phyloP scores from a whole-genome alignment of 352 stramenopile species.

The Saprolegnia parasitica region DNA sequence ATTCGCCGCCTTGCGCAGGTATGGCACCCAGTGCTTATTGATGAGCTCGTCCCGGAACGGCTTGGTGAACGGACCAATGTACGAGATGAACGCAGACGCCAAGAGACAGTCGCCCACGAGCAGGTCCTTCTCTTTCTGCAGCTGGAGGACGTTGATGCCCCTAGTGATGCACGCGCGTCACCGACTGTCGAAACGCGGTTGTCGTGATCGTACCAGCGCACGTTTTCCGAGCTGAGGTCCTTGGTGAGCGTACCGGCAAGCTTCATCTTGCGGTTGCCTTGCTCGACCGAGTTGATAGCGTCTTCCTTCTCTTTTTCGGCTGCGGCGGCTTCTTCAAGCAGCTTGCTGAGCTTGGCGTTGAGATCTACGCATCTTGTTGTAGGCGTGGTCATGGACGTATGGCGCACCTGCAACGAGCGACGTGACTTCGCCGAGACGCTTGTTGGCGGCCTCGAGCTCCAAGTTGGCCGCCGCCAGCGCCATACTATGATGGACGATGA shows the following conservation, averaged over 20 bases:
- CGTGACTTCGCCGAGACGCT: constrained; percentile 81
- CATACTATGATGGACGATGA: constrained; percentile 28
- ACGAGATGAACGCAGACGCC: constrained; percentile 93
- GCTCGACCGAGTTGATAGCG: constrained; percentile 87
- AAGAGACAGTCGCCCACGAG: constrained; percentile 92
- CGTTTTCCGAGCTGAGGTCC: constrained; percentile 94
- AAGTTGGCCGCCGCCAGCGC: constrained; percentile 88
- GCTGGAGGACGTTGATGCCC: constrained; percentile 88
- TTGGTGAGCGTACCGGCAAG: constrained; percentile 92
- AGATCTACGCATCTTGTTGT: constrained; percentile 47
- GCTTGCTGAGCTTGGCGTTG: constrained; percentile 89
- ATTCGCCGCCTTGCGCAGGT: constrained; percentile 79
- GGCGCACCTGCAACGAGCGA: constrained; percentile 61
- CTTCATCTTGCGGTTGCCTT: constrained; percentile 93
- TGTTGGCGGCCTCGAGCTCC: constrained; percentile 89
- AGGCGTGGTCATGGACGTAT: neutral
- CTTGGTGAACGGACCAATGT: constrained; percentile 94
- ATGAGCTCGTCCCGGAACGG: constrained; percentile 92
- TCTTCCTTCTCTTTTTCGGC: constrained; percentile 92
- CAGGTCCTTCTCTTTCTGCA: constrained; percentile 89
- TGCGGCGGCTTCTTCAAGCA: constrained; percentile 84
- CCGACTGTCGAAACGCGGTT: neutral
- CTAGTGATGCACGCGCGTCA: neutral
- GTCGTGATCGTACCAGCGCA: constrained; percentile 62
- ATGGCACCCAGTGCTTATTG: constrained; percentile 90